Evolutionary conservation across 768 basidiomycete genomes (phyloP).

Genomic region (Lactarius hatsudake): DNA sequence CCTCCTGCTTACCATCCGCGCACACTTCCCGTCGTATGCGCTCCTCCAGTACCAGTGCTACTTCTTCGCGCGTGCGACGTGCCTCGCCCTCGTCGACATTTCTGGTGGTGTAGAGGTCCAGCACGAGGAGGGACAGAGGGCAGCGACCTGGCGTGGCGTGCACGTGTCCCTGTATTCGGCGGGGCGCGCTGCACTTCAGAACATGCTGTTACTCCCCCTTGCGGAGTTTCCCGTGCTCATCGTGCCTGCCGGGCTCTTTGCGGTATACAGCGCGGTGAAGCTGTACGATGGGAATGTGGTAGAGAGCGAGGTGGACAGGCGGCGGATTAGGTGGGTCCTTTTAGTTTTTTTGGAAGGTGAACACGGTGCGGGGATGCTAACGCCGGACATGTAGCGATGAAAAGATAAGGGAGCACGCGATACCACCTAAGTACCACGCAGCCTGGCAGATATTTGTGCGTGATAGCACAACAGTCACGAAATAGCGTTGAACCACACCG

Average conservation of each 20-base stretch:
- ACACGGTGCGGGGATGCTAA: background rate
- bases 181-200: conserved; percentile 23
- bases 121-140: conserved; percentile 16
- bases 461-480: background rate
- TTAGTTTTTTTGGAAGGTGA: background rate
- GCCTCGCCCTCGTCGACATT: conserved; percentile 19
- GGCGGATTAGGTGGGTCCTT: conserved; percentile 22
- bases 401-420: conserved; percentile 22
- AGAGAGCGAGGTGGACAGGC: conserved; percentile 13
- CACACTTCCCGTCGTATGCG: conserved; percentile 26
- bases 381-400: conserved; percentile 14
- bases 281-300: conserved; percentile 26
- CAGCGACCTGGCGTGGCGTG: conserved; percentile 27
- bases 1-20: conserved; percentile 24
- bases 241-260: conserved; percentile 27
- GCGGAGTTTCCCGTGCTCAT: conserved; percentile 22
- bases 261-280: conserved; percentile 23
- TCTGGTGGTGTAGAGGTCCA: conserved; percentile 16
- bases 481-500: background rate
- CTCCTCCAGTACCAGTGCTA: conserved; percentile 28
- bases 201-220: conserved; percentile 27
- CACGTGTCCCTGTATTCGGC: conserved; percentile 27
- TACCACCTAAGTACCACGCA: conserved; percentile 17
- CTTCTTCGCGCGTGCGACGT: conserved; percentile 26
- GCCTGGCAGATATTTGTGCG: conserved; percentile 20